A percentile compares a stretch with the other conserved stretches of the same genome.
Evolutionary conservation across 225 moss, liverwort and hornwort genomes (phyloP).

Genomic region (Rhytidiadelphus loreus): DNA sequence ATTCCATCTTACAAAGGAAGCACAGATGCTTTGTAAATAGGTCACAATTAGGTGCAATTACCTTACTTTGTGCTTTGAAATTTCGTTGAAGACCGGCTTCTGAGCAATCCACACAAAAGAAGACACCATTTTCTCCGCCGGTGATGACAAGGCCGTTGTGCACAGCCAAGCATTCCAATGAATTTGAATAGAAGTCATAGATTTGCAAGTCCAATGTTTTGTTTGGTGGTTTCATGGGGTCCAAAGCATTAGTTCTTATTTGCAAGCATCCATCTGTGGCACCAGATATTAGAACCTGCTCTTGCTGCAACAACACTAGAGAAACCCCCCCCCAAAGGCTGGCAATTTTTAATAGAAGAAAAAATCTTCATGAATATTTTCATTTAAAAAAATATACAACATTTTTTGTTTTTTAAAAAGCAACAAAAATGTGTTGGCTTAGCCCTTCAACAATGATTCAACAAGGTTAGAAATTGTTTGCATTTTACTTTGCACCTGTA

Average conservation of each 20-base stretch:
- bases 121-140: constrained; percentile 60
- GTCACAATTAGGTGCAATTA: neutral
- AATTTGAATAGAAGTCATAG: constrained; percentile 56
- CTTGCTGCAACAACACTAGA: constrained; percentile 51
- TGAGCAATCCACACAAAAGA: constrained; percentile 49
- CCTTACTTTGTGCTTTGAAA: neutral
- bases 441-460: neutral
- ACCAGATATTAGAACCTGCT: constrained; percentile 55
- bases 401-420: neutral
- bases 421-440: too few relatives aligned
- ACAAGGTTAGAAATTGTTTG: too few relatives aligned
- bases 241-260: constrained; percentile 46
- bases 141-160: constrained; percentile 40
- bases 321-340: too few relatives aligned
- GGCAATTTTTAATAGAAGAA: neutral
- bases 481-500: neutral
- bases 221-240: constrained; percentile 41
- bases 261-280: constrained; percentile 70
- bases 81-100: constrained; percentile 27
- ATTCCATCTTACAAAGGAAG: neutral
- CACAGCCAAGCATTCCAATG: constrained; percentile 43
- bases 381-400: neutral
- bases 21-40: rapidly evolving
- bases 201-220: constrained; percentile 53
- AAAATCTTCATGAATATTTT: neutral